Base-by-base conservation (phyloP, 2,329 filamentous ascomycete species). In the Cladophialophora immunda region DNA sequence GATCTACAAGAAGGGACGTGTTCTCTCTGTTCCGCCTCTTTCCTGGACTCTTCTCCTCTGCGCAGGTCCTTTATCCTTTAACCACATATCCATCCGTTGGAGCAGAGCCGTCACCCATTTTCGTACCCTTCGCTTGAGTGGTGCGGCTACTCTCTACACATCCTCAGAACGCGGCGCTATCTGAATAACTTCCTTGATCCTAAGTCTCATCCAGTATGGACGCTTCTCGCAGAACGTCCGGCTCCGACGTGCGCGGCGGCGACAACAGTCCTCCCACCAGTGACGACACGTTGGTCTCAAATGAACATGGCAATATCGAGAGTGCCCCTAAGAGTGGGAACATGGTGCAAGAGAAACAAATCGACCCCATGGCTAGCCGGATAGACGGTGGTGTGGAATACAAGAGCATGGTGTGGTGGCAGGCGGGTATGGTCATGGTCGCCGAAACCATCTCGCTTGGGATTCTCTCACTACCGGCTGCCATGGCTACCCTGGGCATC, bases 391-490 rank as follows among this genome's bases (percentile, higher is more conserved):
- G 68, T 1, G 61, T 69, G 4, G 58, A 70, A 54, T 70, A 70
- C 68, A 68, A 69, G 53, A 67, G 63, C 29, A 66, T 70, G 69
- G 62, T 58, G 19, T 69, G 69, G 67, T 71, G 69, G 69, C 69
- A 69, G 64, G 68, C 68, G 3, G 68, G 69, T 32, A 71, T 71
- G 69, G 81, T 87, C 67, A 87, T 87, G 83, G 81, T 87, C 30
- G 86, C 85, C 17, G 86, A 87, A 72, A 87, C 84, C n/a, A 83
- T 87, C 38, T 86, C 84, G 13, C 78, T 87, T 4, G 86, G 86
- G 30, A 84, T 87, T 45, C 79, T 88, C 6, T 84, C 84, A 2
- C 76, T 88, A 6, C 86, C 86, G 3, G 78, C 81, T 50, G 83
- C 83, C 6, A 79, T 87, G 22, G 82, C 85, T 1, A 77, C 77